Evolutionary conservation across 139 green algal genomes (phyloP), one percentile per base, ranked within the genome.

Genomic region (Auxenochlorella protothecoides): DNA sequence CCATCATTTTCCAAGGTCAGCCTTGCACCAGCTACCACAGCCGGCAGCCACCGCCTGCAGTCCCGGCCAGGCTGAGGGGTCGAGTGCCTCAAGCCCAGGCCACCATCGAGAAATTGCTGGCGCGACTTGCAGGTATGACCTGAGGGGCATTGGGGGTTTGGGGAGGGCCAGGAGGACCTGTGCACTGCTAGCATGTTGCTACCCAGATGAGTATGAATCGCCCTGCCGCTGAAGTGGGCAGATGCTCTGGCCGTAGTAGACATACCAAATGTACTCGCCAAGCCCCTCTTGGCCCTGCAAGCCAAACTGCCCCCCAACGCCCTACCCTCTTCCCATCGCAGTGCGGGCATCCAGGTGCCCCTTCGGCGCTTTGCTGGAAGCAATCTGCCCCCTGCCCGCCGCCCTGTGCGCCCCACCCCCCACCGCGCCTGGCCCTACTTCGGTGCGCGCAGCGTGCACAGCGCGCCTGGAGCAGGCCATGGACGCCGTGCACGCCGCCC

Each of bases 311-410:
- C 57, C 57, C 11, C 9, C 57, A 0, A 62, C 9, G 9, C 57
- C 57, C 11, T 9, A 62, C 9, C 9, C 57, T 2, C 57, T 62
- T 62, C 9, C 57, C 9, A 8, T 8, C 61, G 70, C 84, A 88
- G 80, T 54, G 6, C 69, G 85, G 6, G 78, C 74, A 0, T 9
- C 55, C 55, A 83, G 68, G 27, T 92, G 86, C 63, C 85, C 83
- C 0, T 92, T 82, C 70, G 74, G 54, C 0, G 15, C 82, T 5
- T 76, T 96, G 61, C 82, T 96, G 2, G 68, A 86, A 14, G 64
- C 79, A 15, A 86, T 94, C 74, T 95, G 89, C 80, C 90, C 90
- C 3, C 76, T 96, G 70, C 89, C 57, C 9, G 57, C 9, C 57
- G 57, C 57, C 9, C 9, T 11, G 57, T 9, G 9, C 57, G 57